Percentiles rank a stretch among this genome's conserved stretches.
Evolutionary conservation across 805 yeast genomes (phyloP).

Genomic region (Candida fluviatilis): DNA sequence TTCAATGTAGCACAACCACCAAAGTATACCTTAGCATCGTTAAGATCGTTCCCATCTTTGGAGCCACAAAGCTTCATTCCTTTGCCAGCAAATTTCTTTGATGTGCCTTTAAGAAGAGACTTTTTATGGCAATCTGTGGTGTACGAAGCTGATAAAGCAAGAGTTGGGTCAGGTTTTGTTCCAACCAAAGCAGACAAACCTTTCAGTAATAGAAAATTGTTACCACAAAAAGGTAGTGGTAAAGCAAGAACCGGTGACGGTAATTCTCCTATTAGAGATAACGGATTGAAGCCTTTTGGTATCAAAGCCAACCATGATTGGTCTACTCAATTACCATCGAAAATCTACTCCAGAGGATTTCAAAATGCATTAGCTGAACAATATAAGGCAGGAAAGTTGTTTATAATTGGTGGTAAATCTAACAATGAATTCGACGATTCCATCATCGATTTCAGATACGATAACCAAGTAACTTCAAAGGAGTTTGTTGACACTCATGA

Average conservation of each 20-base stretch:
- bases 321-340: constrained; percentile 69
- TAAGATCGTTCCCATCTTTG: constrained; percentile 83
- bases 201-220: constrained; percentile 75
- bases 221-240: constrained; percentile 93
- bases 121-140: constrained; percentile 91
- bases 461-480: constrained; percentile 43
- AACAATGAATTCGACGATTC: constrained; percentile 14
- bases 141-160: constrained; percentile 81
- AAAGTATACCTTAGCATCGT: constrained; percentile 66
- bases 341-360: constrained; percentile 71
- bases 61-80: constrained; percentile 81
- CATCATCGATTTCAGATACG: constrained; percentile 36
- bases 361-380: constrained; percentile 79
- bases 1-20: constrained; percentile 48
- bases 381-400: constrained; percentile 70
- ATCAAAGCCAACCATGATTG: constrained; percentile 88
- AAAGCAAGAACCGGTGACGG: constrained; percentile 95
- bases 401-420: constrained; percentile 56
- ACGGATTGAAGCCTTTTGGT: constrained; percentile 87
- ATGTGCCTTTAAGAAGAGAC: constrained; percentile 76
- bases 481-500: constrained; percentile 48
- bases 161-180: constrained; percentile 87
- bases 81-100: constrained; percentile 62
- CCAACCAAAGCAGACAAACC: constrained; percentile 85
- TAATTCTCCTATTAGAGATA: constrained; percentile 86